phyloP scores from a whole-genome alignment of 1,139 yeast genomes.

The Diutina siamensis region DNA sequence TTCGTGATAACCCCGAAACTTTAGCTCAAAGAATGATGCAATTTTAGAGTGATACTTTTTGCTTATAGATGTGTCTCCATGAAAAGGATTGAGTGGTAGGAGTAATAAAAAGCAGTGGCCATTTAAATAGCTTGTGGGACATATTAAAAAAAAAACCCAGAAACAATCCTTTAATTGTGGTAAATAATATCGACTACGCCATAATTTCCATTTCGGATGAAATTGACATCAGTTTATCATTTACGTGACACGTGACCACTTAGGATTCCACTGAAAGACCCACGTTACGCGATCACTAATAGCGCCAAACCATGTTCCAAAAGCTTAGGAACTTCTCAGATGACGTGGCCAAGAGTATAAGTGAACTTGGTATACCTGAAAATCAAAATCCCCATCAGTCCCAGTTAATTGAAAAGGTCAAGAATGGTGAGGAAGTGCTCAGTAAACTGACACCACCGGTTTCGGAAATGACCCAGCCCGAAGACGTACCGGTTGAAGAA shows the following conservation, averaged over 20 bases:
- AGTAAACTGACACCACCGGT: neutral
- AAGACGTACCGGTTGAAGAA: neutral
- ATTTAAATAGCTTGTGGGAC: too few relatives aligned
- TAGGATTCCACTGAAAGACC: too few relatives aligned
- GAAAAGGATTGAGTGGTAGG: too few relatives aligned
- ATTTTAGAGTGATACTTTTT: too few relatives aligned
- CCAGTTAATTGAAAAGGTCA: neutral
- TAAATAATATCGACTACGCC: too few relatives aligned
- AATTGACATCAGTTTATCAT: neutral
- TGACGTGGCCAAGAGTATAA: constrained; percentile 6
- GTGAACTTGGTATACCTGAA: constrained; percentile 6
- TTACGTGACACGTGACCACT: neutral
- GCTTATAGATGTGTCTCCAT: too few relatives aligned
- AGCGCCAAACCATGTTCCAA: constrained; percentile 6
- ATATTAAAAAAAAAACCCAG: too few relatives aligned
- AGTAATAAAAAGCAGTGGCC: too few relatives aligned
- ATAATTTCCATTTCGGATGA: neutral
- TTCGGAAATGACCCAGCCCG: neutral
- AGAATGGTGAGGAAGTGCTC: constrained; percentile 1
- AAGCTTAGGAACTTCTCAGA: constrained; percentile 5
- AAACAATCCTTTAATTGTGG: too few relatives aligned
- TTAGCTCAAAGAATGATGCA: constrained; percentile 31
- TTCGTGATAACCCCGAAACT: constrained; percentile 15
- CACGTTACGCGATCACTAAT: neutral
- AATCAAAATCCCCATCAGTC: constrained; percentile 3